phyloP scores from a whole-genome alignment of 768 basidiomycete genomes.

The Daedaleopsis sinensis region DNA sequence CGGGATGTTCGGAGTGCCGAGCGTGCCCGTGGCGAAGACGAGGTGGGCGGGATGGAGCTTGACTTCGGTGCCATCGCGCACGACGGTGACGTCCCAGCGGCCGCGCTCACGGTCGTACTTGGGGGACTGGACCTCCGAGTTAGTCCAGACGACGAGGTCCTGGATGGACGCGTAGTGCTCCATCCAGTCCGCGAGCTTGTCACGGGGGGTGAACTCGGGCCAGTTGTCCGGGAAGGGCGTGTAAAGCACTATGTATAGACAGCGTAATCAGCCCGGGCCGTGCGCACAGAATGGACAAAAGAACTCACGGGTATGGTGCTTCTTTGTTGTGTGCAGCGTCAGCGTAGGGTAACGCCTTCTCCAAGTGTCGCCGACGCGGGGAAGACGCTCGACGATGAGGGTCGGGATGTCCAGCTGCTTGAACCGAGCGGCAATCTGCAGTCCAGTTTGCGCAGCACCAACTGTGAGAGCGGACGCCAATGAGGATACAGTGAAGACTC shows the following conservation, averaged over 20 bases:
- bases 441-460: conserved; percentile 68
- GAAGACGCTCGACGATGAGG: conserved; percentile 58
- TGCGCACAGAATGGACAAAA: too few species aligned
- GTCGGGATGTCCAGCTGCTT: conserved; percentile 54
- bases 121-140: conserved; percentile 41
- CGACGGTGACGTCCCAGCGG: conserved; percentile 50
- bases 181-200: conserved; percentile 69
- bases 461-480: too few species aligned
- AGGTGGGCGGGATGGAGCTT: conserved; percentile 51
- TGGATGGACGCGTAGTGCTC: conserved; percentile 61
- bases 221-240: conserved; percentile 19
- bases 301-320: conserved; percentile 37
- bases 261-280: too few species aligned
- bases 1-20: conserved; percentile 49
- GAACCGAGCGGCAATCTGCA: conserved; percentile 65
- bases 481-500: too few species aligned
- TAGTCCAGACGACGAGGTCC: conserved; percentile 68
- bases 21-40: conserved; percentile 59
- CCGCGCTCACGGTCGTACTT: conserved; percentile 42
- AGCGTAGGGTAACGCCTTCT: conserved; percentile 60
- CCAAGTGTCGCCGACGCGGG: conserved; percentile 60
- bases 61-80: conserved; percentile 37
- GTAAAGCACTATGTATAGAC: too few species aligned
- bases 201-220: conserved; percentile 40
- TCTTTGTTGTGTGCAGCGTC: conserved; percentile 40